Conservation (phyloP, 2,329 filamentous ascomycete species). For the Trichocomaceae sp. region DNA sequence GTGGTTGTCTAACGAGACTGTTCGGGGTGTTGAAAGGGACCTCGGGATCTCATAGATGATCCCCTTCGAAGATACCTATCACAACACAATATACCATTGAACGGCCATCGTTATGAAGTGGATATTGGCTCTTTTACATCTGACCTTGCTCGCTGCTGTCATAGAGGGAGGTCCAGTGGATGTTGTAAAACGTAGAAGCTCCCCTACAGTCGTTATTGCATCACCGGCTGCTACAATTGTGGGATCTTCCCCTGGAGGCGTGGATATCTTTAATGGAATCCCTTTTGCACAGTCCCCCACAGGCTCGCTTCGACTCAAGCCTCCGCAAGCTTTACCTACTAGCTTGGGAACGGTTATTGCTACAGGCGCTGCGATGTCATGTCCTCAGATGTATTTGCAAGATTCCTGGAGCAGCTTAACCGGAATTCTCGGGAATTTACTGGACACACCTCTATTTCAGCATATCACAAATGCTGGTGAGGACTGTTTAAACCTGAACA, state of each 20-base stretch:
- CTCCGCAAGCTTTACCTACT: slow-evolving; percentile 56
- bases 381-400: slow-evolving; percentile 64
- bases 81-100: background rate
- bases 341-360: slow-evolving; percentile 57
- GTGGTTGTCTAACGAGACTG: background rate
- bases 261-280: slow-evolving; percentile 68
- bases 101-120: background rate
- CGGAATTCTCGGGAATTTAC: slow-evolving; percentile 45
- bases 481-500: slow-evolving; percentile 58
- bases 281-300: slow-evolving; percentile 67
- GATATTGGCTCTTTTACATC: background rate
- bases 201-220: slow-evolving; percentile 2
- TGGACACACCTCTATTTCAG: slow-evolving; percentile 55
- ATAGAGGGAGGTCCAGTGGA: background rate
- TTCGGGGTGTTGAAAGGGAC: background rate
- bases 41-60: background rate
- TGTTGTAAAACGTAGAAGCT: background rate
- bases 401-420: slow-evolving; percentile 36
- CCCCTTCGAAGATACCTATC: background rate
- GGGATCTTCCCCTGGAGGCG: slow-evolving; percentile 30
- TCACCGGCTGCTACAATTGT: slow-evolving; percentile 48
- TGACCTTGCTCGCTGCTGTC: background rate
- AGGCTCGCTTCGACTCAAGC: slow-evolving; percentile 61
- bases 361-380: slow-evolving; percentile 53
- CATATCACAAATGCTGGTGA: slow-evolving; percentile 50